phyloP scores from a whole-genome alignment of 2,329 filamentous ascomycete species.

The Claviceps humidiphila region DNA sequence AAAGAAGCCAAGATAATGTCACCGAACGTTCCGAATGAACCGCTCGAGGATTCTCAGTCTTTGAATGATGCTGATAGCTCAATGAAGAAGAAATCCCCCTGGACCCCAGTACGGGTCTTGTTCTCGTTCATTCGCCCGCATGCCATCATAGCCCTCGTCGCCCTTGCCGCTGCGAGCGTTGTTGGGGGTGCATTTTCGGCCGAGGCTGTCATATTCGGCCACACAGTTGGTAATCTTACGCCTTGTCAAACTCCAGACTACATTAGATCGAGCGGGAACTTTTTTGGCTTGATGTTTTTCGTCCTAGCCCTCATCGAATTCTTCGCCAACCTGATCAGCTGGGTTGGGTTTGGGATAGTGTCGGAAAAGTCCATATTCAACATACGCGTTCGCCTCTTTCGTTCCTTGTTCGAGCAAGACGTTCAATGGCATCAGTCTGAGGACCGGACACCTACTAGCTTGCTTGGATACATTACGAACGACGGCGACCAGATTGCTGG shows the following conservation, averaged over 20 bases:
- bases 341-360: constrained; percentile 30
- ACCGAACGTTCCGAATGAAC: not conserved
- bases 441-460: constrained; percentile 43
- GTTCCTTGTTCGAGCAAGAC: constrained; percentile 51
- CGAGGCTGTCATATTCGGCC: constrained; percentile 38
- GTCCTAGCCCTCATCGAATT: constrained; percentile 31
- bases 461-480: constrained; percentile 56
- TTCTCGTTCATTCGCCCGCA: constrained; percentile 6
- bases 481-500: constrained; percentile 55
- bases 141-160: constrained; percentile 2
- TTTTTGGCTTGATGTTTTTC: constrained; percentile 45
- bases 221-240: constrained; percentile 30
- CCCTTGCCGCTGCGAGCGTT: constrained; percentile 17
- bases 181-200: constrained; percentile 41
- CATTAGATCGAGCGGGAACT: constrained; percentile 26
- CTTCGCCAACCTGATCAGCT: constrained; percentile 39
- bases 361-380: constrained; percentile 53
- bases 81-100: not conserved
- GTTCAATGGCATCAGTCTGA: constrained; percentile 59
- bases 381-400: constrained; percentile 50
- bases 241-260: constrained; percentile 28
- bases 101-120: not conserved
- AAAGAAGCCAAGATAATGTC: not conserved
- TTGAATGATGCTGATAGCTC: not conserved
- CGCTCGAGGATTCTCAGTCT: not conserved